phyloP scores from a whole-genome alignment of 345 rosid species.

The Corchorus capsularis region DNA sequence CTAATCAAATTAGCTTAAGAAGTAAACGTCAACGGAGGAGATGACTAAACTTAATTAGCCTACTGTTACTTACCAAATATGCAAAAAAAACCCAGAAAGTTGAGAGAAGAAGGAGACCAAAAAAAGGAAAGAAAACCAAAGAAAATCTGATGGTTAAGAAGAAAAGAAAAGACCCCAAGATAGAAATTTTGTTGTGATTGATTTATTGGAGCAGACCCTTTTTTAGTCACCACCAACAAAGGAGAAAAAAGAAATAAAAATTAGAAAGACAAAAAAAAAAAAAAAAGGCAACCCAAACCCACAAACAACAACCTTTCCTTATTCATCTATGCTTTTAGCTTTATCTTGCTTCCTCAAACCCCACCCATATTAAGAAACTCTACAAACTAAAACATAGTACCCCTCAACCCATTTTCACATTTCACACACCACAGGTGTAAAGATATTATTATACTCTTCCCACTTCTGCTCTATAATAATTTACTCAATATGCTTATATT shows the following conservation, averaged over 20 bases:
- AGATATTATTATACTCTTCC: neutral
- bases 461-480: no score
- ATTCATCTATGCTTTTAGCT: slow-evolving; percentile 10
- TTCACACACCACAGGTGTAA: neutral
- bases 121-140: neutral
- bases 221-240: slow-evolving; percentile 7
- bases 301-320: slow-evolving; percentile 9
- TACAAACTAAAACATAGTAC: neutral
- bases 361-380: slow-evolving; percentile 7
- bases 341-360: slow-evolving; percentile 13
- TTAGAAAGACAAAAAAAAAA: neutral
- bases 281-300: neutral
- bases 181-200: neutral
- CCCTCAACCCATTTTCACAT: neutral
- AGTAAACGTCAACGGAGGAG: neutral
- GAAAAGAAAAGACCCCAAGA: neutral
- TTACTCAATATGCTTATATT: no score
- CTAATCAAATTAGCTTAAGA: neutral
- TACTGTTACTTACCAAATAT: neutral
- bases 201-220: neutral
- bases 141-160: slow-evolving; percentile 8
- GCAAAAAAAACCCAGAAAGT: neutral
- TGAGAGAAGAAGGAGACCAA: neutral
- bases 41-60: neutral
- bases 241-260: neutral